Evolutionary conservation across 305 asterid genomes (phyloP).

Genomic region (Solanum hybrid): DNA sequence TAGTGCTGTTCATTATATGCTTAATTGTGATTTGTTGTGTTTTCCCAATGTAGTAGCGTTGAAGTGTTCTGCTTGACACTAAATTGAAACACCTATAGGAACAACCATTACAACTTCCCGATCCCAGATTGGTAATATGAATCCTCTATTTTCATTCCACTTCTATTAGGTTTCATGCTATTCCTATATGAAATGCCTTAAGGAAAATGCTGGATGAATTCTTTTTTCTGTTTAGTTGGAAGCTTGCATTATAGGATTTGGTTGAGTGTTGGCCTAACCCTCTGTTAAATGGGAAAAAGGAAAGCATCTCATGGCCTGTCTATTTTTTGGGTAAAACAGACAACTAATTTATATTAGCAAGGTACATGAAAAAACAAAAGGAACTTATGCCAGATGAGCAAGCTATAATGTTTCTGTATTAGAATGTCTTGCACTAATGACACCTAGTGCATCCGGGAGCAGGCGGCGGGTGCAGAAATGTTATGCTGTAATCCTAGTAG

Average conservation of each 20-base stretch:
- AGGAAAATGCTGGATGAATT: neutral
- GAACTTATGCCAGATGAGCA: neutral
- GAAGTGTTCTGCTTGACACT: neutral
- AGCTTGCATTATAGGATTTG: neutral
- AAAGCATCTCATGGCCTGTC: neutral
- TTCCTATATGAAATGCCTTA: neutral
- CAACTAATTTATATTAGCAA: neutral
- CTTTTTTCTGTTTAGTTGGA: neutral
- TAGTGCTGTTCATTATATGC: neutral
- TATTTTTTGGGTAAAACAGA: neutral
- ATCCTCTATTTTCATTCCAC: neutral
- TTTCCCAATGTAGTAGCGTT: neutral
- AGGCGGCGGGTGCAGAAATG: neutral
- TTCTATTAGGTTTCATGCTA: neutral
- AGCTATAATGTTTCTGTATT: neutral
- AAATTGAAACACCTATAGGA: neutral
- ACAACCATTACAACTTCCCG: neutral
- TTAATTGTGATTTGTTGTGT: neutral
- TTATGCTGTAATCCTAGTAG: neutral
- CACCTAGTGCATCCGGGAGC: neutral
- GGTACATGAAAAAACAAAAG: neutral
- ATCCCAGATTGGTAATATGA: neutral
- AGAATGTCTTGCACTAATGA: neutral
- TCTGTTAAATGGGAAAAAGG: neutral
- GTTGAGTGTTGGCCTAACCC: neutral